Evolutionary conservation across 2,329 filamentous ascomycete species (phyloP).

Genomic region (Seiridium unicorne): DNA sequence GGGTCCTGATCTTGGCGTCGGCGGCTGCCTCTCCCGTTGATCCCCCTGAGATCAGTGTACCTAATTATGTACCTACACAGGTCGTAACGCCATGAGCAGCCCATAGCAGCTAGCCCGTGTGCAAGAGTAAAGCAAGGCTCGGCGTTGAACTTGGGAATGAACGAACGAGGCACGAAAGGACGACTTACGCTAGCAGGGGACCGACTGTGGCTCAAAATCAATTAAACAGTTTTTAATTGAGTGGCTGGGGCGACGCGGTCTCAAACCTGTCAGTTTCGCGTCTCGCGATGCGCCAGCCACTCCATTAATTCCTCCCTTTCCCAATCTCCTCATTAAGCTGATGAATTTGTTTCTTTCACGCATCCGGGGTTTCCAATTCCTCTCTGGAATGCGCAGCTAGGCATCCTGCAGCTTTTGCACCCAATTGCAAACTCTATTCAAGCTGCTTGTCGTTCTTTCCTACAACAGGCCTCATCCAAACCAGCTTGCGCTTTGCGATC

Average conservation of each 20-base stretch:
- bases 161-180: too few relatives aligned
- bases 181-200: neutral
- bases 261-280: neutral
- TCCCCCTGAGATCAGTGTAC: too few relatives aligned
- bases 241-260: neutral
- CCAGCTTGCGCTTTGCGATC: neutral
- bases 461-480: neutral
- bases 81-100: too few relatives aligned
- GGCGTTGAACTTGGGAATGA: too few relatives aligned
- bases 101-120: too few relatives aligned
- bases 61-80: too few relatives aligned
- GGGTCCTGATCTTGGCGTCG: too few relatives aligned
- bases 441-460: neutral
- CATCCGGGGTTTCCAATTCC: neutral
- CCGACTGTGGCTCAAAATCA: slow-evolving; percentile 3
- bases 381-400: slow-evolving; percentile 1
- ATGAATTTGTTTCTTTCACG: neutral
- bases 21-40: too few relatives aligned
- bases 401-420: neutral
- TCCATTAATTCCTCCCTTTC: slow-evolving; percentile 1
- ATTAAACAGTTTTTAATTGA: slow-evolving; percentile 5
- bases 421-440: neutral
- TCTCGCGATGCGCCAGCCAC: slow-evolving; percentile 6
- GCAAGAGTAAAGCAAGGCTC: too few relatives aligned
- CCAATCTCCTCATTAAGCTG: neutral